A percentile compares a stretch with the other conserved stretches of the same genome.
Conservation (phyloP, 441 rosid genomes). For the Populus tomentosa region DNA sequence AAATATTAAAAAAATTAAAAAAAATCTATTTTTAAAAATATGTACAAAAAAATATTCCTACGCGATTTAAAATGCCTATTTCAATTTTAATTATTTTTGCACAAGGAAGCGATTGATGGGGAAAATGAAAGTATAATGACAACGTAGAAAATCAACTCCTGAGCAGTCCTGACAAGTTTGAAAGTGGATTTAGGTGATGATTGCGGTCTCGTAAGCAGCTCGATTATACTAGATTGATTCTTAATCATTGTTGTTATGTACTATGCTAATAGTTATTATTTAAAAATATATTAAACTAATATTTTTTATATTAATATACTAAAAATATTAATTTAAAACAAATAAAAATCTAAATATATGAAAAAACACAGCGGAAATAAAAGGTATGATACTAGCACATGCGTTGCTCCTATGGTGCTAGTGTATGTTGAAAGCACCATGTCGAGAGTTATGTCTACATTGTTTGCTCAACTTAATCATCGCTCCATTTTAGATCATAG, state of each 20-base stretch:
- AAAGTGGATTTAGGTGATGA: conserved; percentile 5
- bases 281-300: no score
- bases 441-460: conserved; percentile 21
- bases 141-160: conserved; percentile 1
- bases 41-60: no score
- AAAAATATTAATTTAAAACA: no score
- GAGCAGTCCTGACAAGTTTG: conserved; percentile 12
- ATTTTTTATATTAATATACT: no score
- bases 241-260: background rate
- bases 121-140: background rate
- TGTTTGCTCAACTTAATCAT: conserved; percentile 1
- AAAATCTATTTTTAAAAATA: no score
- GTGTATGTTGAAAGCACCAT: conserved; percentile 9
- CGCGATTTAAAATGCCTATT: no score
- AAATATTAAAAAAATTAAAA: no score
- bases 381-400: conserved; percentile 11
- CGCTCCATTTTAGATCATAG: background rate
- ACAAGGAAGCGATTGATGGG: conserved; percentile 2
- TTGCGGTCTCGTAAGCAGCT: conserved; percentile 1
- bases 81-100: background rate
- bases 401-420: conserved; percentile 10
- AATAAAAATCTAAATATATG: no score
- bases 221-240: background rate
- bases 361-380: no score
- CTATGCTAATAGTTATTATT: no score